A percentile compares a stretch with the other conserved stretches of the same genome.
Conservation (phyloP, 805 yeast genomes). For the Candida silvicultrix region DNA sequence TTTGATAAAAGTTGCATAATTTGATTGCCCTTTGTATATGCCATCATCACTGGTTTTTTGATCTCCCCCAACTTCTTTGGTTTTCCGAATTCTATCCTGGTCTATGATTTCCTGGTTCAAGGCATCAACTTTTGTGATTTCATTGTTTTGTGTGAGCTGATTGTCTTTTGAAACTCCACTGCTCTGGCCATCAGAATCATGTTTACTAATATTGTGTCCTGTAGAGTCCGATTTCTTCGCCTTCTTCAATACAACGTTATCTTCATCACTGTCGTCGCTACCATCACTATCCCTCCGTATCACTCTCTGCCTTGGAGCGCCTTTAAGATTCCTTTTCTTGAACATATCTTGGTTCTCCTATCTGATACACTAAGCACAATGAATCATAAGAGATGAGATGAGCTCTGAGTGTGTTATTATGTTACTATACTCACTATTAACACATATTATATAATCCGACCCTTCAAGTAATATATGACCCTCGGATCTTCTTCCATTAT, state of each 20-base stretch:
- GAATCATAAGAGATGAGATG: too few species aligned
- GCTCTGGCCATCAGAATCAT: background rate
- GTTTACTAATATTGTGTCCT: background rate
- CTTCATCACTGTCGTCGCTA: slow-evolving; percentile 5
- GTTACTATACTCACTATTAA: too few species aligned
- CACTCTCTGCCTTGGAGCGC: slow-evolving; percentile 7
- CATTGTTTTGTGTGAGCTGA: slow-evolving; percentile 13
- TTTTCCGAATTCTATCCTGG: slow-evolving; percentile 11
- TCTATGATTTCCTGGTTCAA: slow-evolving; percentile 17
- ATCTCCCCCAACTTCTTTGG: background rate
- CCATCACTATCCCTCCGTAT: slow-evolving; percentile 5
- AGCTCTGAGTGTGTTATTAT: too few species aligned
- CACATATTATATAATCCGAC: too few species aligned
- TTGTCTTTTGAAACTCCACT: slow-evolving; percentile 1
- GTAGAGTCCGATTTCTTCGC: slow-evolving; percentile 1
- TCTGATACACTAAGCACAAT: background rate
- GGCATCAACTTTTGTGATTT: slow-evolving; percentile 19
- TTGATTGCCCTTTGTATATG: slow-evolving; percentile 23
- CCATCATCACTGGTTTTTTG: slow-evolving; percentile 13
- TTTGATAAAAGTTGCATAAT: slow-evolving; percentile 20
- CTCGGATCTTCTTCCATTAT: too few species aligned
- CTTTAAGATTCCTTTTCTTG: slow-evolving; percentile 29
- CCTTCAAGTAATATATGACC: too few species aligned
- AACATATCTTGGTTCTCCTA: slow-evolving; percentile 24
- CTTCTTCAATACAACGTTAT: slow-evolving; percentile 6